Evolutionary conservation across 257 asterid genomes (phyloP).

Genomic region (Fraxinus cuspidata): DNA sequence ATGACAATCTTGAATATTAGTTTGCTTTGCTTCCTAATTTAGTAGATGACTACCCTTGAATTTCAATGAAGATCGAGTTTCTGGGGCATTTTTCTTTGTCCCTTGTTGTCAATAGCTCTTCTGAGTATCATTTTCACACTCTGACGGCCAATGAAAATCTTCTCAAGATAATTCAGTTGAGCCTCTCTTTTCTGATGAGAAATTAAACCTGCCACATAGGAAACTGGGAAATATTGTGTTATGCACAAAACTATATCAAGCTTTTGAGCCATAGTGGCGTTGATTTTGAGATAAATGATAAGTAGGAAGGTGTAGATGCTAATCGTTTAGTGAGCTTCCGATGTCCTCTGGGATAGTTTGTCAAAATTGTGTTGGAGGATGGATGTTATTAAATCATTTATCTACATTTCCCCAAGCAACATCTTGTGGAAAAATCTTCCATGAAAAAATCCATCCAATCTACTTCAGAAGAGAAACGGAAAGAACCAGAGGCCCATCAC

Average conservation of each 20-base stretch:
- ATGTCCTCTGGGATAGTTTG: not conserved
- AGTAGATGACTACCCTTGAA: not conserved
- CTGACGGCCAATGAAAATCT: not conserved
- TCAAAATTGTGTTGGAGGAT: too few species aligned
- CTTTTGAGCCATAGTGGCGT: not conserved
- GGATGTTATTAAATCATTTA: too few species aligned
- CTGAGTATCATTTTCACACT: not conserved
- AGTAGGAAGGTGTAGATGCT: not conserved
- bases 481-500: too few species aligned
- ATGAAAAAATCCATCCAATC: too few species aligned
- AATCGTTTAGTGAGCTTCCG: not conserved
- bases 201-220: not conserved
- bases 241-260: not conserved
- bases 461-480: too few species aligned
- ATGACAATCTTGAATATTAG: slow-evolving; percentile 25
- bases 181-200: not conserved
- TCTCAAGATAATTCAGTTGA: not conserved
- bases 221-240: not conserved
- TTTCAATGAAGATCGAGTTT: not conserved
- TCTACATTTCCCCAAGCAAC: too few species aligned
- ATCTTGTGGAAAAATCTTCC: too few species aligned
- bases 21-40: slow-evolving; percentile 20
- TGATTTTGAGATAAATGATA: not conserved
- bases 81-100: not conserved
- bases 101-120: not conserved